Base-by-base conservation (phyloP, 2,329 filamentous ascomycete genomes). In the Bertia moriformis region DNA sequence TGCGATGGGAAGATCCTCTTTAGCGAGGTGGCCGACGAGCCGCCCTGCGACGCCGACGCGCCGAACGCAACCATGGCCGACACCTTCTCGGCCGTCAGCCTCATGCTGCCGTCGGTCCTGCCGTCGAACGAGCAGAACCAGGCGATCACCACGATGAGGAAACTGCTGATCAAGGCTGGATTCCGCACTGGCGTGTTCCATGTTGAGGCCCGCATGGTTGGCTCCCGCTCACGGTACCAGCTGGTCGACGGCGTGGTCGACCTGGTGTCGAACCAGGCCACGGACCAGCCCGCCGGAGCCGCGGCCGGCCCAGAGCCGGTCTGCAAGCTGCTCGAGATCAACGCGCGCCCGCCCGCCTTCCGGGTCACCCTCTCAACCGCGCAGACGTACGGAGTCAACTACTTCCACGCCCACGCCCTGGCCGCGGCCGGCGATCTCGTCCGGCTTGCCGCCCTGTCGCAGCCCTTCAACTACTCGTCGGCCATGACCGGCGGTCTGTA, bases 1-100 rank as follows among this genome's bases (percentile, higher is more conserved):
- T 45, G 48, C 13, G 48, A 64, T 37, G 60, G 59, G 1, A 46
- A 62, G 27, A 33, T 64, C 2, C 41, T 65, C 3, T 65, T 62
- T 44, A 55, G 44, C 41, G 58, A 65, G 27, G 45, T 62, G 3
- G 45, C 45, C 4, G 60, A 65, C 39, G 53, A 62, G 36, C 57
- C 60, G 38, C 60, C 61, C 4, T 50, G 47, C 30, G 38, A 40
- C 2, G 59, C 42, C 2, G 54, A 58, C 35, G 32, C 32, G 15
- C 12, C 12, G 10, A 15, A 17, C 32, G 32, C 32, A 7, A 35
- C 32, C 10, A 7, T 35, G 7, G 32, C 32, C 32, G 15, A 17
- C 32, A 35, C 12, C 32, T 35, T 35, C 15, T 35, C 22, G 7
- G 7, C 15, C 10, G 32, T 7, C 12, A 35, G 12, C 32, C 12